These are phyloP conservation scores for Nakazawaea ernobii DNA, from an alignment of 805 yeast species.

Conservation along the genomic window DNA sequence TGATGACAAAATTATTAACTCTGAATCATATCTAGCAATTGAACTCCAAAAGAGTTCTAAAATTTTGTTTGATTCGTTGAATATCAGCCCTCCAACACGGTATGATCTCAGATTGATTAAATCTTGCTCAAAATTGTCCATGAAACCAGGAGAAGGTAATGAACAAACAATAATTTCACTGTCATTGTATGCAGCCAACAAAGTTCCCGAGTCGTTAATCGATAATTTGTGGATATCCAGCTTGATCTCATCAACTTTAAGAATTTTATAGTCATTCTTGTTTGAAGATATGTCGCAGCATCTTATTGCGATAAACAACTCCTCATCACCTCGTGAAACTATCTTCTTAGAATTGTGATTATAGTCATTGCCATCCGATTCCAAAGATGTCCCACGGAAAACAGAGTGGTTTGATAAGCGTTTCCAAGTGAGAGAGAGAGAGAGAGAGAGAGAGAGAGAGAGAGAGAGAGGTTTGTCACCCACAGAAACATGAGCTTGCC, in stretches of 20 bases:
- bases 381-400: background rate
- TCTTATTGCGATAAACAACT: conserved; percentile 29
- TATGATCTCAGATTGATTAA: background rate
- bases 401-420: conserved; percentile 2
- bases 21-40: conserved; percentile 35
- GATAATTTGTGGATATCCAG: conserved; percentile 20
- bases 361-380: background rate
- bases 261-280: conserved; percentile 19
- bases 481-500: conserved; percentile 29
- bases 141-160: conserved; percentile 18
- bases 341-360: background rate
- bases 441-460: too few relatives aligned
- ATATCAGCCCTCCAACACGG: conserved; percentile 2
- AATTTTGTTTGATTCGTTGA: conserved; percentile 15
- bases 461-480: too few relatives aligned
- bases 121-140: background rate
- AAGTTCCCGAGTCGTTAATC: conserved; percentile 24
- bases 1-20: conserved; percentile 34
- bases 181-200: conserved; percentile 25
- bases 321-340: conserved; percentile 11
- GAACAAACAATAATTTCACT: conserved; percentile 18
- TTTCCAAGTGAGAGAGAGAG: too few relatives aligned
- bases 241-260: conserved; percentile 12
- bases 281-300: conserved; percentile 22
- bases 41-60: conserved; percentile 40